A percentile compares a stretch with the other conserved stretches of the same genome.
Evolutionary conservation across 1,139 yeast genomes (phyloP).

Genomic region (Yamadazyma oceani): DNA sequence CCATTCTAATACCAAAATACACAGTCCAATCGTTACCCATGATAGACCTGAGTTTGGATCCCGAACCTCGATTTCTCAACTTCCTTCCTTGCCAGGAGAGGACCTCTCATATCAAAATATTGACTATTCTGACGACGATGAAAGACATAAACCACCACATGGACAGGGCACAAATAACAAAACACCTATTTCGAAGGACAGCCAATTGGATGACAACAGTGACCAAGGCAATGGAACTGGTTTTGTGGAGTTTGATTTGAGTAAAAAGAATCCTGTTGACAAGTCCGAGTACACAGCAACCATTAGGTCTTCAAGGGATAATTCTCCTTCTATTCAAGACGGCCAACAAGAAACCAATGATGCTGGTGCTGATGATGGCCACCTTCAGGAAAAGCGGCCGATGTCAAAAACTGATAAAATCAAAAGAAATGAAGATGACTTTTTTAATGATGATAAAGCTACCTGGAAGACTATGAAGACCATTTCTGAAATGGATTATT

Average conservation of each 20-base stretch:
- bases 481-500: constrained; percentile 49
- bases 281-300: constrained; percentile 8
- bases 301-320: constrained; percentile 5
- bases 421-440: constrained; percentile 31
- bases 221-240: constrained; percentile 13
- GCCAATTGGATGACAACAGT: constrained; percentile 3
- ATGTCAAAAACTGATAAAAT: constrained; percentile 8
- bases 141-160: too few species aligned
- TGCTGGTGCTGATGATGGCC: background rate
- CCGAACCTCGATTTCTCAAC: constrained; percentile 18
- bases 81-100: constrained; percentile 23
- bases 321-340: constrained; percentile 1
- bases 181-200: too few species aligned
- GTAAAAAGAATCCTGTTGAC: constrained; percentile 8
- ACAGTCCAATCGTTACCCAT: constrained; percentile 7
- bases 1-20: background rate
- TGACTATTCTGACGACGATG: constrained; percentile 11
- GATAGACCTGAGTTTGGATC: constrained; percentile 17
- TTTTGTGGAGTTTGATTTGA: constrained; percentile 38
- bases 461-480: constrained; percentile 59
- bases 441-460: constrained; percentile 29
- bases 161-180: too few species aligned
- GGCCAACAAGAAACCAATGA: constrained; percentile 6
- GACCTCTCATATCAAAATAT: constrained; percentile 3
- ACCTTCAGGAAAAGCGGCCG: background rate